Base-by-base conservation (phyloP, 371 early-diverging fungal species). In the Globomyces sp. region DNA sequence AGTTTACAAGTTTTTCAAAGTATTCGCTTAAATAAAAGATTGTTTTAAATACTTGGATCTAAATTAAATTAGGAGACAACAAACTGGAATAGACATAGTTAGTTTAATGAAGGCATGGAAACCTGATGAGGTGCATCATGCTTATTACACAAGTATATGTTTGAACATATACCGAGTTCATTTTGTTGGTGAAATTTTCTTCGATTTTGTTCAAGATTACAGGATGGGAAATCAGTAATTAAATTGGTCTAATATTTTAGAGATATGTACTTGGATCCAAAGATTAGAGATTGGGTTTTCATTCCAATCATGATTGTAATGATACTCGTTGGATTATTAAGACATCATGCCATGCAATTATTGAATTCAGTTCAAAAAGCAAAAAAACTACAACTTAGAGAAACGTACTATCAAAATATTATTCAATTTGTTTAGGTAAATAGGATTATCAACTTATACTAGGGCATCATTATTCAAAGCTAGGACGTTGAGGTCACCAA, bases 301-400 rank as follows among this genome's bases (percentile, higher is more conserved):
- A 83, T 98, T 55, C 97, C 98, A 47, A 96, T 98, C 75, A 91
- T 95, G 87, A 68, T 94, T 41, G 94, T 95, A 69, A 98, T 98
- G 98, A 87, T 98, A 11, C 82, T 98, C 62, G 95, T 96, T 34
- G 98, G 98, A 55, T 76, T 96, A 13, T 78, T 93, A 65, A 82
- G 98, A 41, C 94, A 96, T 77, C 88, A 95, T 68, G 87, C 95
- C 57, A 95, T 95, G 10, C 83, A 90, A 69, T 82, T 96, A 9
- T 77, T 97, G 70, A 88, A 86, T 60, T 86, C 90, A 13, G 71
- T 85, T 58, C 91, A 93, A 46, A 92, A 90, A 76, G 83, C 88
- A 86, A 55, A 87, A 84, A 61, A 34, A 5, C 62, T 70, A 87
- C 44, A 92, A 90, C 68, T 67, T 2, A 10, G 89, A 86, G 36